These are phyloP conservation scores for Phytophthora citricola DNA, from an alignment of 352 stramenopile genomes.

Conservation along the genomic window DNA sequence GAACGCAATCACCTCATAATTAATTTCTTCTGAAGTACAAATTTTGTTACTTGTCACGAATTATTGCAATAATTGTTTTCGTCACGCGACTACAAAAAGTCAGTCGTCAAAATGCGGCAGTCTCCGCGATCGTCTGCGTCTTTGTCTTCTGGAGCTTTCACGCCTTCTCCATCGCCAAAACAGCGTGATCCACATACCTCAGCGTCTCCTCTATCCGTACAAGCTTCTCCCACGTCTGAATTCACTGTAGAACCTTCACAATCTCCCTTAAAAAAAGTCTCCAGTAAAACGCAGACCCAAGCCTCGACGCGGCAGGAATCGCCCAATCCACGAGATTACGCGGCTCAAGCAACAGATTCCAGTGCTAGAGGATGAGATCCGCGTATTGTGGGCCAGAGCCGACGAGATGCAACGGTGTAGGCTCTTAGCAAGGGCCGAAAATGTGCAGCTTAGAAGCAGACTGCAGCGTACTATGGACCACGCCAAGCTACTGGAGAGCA, in stretches of 20 bases:
- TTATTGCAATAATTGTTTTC: background rate
- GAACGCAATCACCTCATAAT: no score
- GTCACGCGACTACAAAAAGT: background rate
- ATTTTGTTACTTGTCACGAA: no score
- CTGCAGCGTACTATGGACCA: conserved; percentile 6
- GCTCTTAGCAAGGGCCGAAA: conserved; percentile 4
- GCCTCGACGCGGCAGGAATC: conserved; percentile 7
- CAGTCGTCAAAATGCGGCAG: background rate
- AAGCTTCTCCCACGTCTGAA: background rate
- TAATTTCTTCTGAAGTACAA: no score
- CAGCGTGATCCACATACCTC: background rate
- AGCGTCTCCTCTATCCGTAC: background rate
- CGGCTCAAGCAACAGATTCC: conserved; percentile 21
- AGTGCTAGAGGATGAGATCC: conserved; percentile 14
- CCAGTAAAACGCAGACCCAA: conserved; percentile 10
- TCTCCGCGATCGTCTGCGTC: conserved; percentile 2
- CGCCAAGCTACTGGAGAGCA: conserved; percentile 10
- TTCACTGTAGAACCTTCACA: conserved; percentile 3
- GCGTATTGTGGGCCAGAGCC: conserved; percentile 5
- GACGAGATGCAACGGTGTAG: background rate
- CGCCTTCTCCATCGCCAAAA: background rate
- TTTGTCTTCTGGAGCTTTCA: background rate
- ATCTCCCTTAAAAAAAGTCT: conserved; percentile 9
- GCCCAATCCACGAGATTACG: conserved; percentile 20
- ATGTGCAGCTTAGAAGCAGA: conserved; percentile 10